Base-by-base conservation (phyloP, 2,329 filamentous ascomycete species). In the Diaporthe vaccinii region DNA sequence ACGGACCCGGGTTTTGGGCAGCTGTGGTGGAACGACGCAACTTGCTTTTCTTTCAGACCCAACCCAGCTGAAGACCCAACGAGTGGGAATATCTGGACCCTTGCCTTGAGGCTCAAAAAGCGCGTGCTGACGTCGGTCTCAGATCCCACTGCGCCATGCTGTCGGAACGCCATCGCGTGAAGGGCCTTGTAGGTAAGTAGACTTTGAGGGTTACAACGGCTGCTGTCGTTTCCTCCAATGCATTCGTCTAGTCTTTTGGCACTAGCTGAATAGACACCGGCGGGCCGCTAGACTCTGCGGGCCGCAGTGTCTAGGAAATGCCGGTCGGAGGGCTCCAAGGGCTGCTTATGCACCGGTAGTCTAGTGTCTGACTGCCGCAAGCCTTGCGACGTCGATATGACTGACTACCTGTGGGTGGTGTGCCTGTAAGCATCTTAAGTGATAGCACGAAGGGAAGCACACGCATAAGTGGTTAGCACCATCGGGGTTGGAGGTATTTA, bases 291-390 rank as follows among this genome's bases (percentile, higher is more conserved):
- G 44, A 53, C 31, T 14, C 15, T 20, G n/a, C 65, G 65, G 65
- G 31, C 65, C 65, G 65, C 65, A 2, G 22, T 68, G 46, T 68
- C 65, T 65, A 41, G 22, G 14, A 53, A 53, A 39, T 68, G 65
- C 65, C 65, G 65, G 46, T 28, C 46, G 31, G 39, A 31, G 31
- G 44, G 28, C 34, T 22, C 44, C 41, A n/a, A 31, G 65, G 65
- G 25, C 31, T 53, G 65, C 65, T 53, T 49, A 39, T 22, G 22
- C 7, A 17, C 14, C n/a, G 36, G 20, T 49, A 0, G 31, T 53
- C 46, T 68, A 68, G 62, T 68, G 62, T 68, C 62, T 25, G 31
- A 51, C 62, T 51, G n/a, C 62, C 44, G 62, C 62, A 36, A 36
- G 62, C 44, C 44, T 39, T 67, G 28, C 41, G 28, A 51, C 28